These are phyloP conservation scores for Eragrostis tef DNA, from an alignment of 202 grass and related monocot genomes.

Conservation along the genomic window DNA sequence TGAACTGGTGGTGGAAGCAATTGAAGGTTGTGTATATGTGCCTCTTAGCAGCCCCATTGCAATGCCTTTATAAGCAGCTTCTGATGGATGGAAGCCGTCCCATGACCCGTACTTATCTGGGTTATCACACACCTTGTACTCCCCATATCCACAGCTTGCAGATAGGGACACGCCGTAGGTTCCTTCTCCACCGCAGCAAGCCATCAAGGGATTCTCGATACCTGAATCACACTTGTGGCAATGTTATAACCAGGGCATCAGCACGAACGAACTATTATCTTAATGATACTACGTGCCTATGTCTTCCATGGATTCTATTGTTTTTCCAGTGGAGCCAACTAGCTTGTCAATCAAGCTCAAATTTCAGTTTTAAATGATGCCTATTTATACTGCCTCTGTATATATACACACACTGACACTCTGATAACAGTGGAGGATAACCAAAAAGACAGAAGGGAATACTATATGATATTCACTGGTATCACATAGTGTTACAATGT, in stretches of 20 bases:
- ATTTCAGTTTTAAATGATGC: background rate
- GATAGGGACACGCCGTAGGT: conserved; percentile 50
- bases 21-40: conserved; percentile 55
- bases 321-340: conserved; percentile 8
- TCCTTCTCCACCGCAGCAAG: conserved; percentile 75
- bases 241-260: conserved; percentile 24
- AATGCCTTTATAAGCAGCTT: conserved; percentile 69
- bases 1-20: conserved; percentile 49
- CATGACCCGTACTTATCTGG: conserved; percentile 70
- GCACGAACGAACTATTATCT: background rate
- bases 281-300: background rate
- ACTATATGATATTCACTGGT: background rate
- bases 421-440: background rate
- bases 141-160: conserved; percentile 52
- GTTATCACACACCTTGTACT: conserved; percentile 59
- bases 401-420: no score
- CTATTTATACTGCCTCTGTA: background rate
- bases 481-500: background rate
- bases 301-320: background rate
- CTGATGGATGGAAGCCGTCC: conserved; percentile 78
- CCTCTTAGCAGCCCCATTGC: conserved; percentile 62
- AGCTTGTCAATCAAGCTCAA: background rate
- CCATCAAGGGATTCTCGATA: conserved; percentile 52
- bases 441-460: background rate
- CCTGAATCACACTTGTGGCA: conserved; percentile 46